Conservation (phyloP, 2,329 filamentous ascomycete genomes). For the Cladosporium phlei region DNA sequence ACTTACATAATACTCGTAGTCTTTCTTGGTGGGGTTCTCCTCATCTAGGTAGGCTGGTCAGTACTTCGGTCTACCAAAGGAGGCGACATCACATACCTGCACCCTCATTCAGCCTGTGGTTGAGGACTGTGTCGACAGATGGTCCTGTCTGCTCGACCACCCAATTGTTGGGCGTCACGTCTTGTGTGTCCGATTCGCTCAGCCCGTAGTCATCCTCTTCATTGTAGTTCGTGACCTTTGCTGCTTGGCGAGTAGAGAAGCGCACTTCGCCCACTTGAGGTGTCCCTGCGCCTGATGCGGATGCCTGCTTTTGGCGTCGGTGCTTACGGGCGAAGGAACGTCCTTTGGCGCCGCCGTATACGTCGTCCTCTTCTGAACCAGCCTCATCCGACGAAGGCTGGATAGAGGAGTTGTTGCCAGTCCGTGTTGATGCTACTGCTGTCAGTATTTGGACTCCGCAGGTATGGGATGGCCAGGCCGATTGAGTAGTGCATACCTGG, state of each 20-base stretch:
- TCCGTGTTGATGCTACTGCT: slow-evolving; percentile 23
- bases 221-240: slow-evolving; percentile 66
- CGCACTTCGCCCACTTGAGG: slow-evolving; percentile 74
- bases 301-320: slow-evolving; percentile 59
- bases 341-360: slow-evolving; percentile 72
- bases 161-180: slow-evolving; percentile 55
- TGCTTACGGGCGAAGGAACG: slow-evolving; percentile 67
- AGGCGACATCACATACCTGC: slow-evolving; percentile 29
- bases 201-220: slow-evolving; percentile 60
- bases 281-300: slow-evolving; percentile 54
- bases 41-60: slow-evolving; percentile 17
- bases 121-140: slow-evolving; percentile 85
- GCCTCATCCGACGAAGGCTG: slow-evolving; percentile 31
- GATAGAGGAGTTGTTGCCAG: slow-evolving; percentile 12
- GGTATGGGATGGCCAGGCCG: slow-evolving; percentile 36
- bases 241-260: slow-evolving; percentile 83
- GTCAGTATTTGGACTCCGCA: background rate
- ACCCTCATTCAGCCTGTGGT: slow-evolving; percentile 73
- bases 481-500: slow-evolving; percentile 48
- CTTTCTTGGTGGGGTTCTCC: slow-evolving; percentile 53
- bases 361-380: slow-evolving; percentile 48
- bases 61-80: background rate
- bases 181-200: slow-evolving; percentile 57
- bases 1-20: slow-evolving; percentile 72
- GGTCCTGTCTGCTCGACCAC: slow-evolving; percentile 68